Conservation (phyloP, 148 eudicot species). For the Diospyros lotus region DNA sequence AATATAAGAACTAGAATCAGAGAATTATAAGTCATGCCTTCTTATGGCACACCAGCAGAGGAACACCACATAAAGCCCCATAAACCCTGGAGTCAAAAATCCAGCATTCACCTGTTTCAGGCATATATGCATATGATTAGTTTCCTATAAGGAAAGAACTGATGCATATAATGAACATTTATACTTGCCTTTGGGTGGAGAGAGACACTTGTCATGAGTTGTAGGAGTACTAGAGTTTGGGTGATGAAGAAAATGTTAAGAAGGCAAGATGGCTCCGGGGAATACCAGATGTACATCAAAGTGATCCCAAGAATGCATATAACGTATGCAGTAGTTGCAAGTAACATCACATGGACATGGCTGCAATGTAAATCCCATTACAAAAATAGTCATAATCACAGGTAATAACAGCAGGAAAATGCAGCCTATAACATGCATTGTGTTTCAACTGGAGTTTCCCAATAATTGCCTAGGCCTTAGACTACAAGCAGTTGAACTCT, state of each 20-base stretch:
- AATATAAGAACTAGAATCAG: background rate
- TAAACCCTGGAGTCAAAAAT: slow-evolving; percentile 71
- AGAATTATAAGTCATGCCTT: slow-evolving; percentile 39
- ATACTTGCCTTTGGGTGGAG: slow-evolving; percentile 65
- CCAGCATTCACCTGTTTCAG: slow-evolving; percentile 62
- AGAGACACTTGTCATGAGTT: slow-evolving; percentile 78
- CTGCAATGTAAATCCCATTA: slow-evolving; percentile 30
- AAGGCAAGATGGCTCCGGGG: slow-evolving; percentile 65
- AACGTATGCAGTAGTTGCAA: slow-evolving; percentile 49
- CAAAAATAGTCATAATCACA: background rate
- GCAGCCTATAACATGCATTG: background rate
- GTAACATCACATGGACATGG: slow-evolving; percentile 45
- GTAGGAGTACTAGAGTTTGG: slow-evolving; percentile 69
- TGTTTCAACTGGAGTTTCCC: background rate
- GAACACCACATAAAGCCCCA: slow-evolving; percentile 84
- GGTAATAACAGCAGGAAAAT: background rate
- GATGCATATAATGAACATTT: background rate
- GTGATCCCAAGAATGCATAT: slow-evolving; percentile 61
- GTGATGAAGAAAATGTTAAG: slow-evolving; percentile 76
- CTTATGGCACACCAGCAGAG: slow-evolving; percentile 92
- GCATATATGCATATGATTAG: background rate
- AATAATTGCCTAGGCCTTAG: too few relatives aligned
- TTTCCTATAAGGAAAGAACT: background rate
- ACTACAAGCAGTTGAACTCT: background rate
- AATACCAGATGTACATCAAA: slow-evolving; percentile 76